Evolutionary conservation across 2,329 filamentous ascomycete genomes (phyloP).

Genomic region (Dactylellina parvicollis): DNA sequence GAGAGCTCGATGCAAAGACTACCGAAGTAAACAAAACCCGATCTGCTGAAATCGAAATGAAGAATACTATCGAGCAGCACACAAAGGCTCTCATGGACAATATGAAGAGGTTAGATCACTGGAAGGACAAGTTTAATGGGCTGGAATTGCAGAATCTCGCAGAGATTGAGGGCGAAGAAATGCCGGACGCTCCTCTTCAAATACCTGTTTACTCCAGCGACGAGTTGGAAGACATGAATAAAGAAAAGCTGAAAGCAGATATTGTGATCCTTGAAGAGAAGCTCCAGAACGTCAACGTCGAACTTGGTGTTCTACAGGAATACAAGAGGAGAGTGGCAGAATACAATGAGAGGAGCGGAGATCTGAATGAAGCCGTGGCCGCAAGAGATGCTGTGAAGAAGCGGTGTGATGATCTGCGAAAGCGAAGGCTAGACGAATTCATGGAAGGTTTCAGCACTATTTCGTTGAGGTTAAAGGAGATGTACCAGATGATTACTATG

Average conservation of each 20-base stretch:
- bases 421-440: constrained; percentile 91
- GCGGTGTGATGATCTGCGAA: constrained; percentile 88
- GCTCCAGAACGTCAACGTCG: constrained; percentile 85
- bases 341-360: constrained; percentile 80
- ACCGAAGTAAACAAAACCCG: constrained; percentile 87
- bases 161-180: constrained; percentile 65
- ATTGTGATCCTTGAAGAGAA: constrained; percentile 74
- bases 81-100: constrained; percentile 89
- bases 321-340: constrained; percentile 88
- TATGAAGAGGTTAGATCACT: constrained; percentile 82
- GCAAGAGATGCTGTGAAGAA: constrained; percentile 88
- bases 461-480: constrained; percentile 93
- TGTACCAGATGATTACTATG: constrained; percentile 99
- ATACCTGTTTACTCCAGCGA: constrained; percentile 81
- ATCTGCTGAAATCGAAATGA: constrained; percentile 95
- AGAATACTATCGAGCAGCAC: constrained; percentile 95
- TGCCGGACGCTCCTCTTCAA: constrained; percentile 61
- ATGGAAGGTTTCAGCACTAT: constrained; percentile 98
- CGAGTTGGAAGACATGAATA: constrained; percentile 74
- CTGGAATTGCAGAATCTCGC: constrained; percentile 82
- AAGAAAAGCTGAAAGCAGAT: constrained; percentile 70
- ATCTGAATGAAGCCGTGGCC: constrained; percentile 79
- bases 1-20: constrained; percentile 85
- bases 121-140: constrained; percentile 89
- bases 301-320: constrained; percentile 86